Evolutionary conservation across 2,329 filamentous ascomycete genomes (phyloP).

Genomic region (Stemphylium beticola): DNA sequence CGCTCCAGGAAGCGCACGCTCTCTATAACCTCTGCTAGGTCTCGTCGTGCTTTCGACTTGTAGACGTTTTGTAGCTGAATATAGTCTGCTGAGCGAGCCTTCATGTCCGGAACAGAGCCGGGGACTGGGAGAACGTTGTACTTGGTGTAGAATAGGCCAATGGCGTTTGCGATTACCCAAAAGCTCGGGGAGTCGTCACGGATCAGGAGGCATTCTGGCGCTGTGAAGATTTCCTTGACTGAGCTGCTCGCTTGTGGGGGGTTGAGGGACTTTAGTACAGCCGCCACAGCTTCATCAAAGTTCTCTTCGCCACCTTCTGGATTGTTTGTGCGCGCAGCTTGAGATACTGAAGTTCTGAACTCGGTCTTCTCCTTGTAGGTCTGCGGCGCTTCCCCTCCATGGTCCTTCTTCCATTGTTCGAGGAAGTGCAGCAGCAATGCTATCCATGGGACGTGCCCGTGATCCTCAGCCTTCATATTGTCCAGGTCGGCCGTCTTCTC

Average conservation of each 20-base stretch:
- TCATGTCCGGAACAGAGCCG: slow-evolving; percentile 95
- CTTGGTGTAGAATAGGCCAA: slow-evolving; percentile 76
- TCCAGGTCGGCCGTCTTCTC: slow-evolving; percentile 74
- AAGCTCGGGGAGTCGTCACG: slow-evolving; percentile 67
- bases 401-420: slow-evolving; percentile 75
- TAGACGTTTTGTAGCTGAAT: slow-evolving; percentile 91
- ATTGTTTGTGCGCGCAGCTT: slow-evolving; percentile 71
- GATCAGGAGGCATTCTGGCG: slow-evolving; percentile 63
- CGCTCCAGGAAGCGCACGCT: slow-evolving; percentile 65
- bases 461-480: slow-evolving; percentile 74
- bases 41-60: slow-evolving; percentile 82
- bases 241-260: slow-evolving; percentile 70
- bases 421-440: slow-evolving; percentile 83
- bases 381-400: slow-evolving; percentile 71
- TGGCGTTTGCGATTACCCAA: slow-evolving; percentile 85
- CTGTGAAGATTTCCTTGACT: slow-evolving; percentile 79
- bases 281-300: slow-evolving; percentile 87
- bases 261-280: slow-evolving; percentile 86
- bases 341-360: slow-evolving; percentile 75
- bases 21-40: slow-evolving; percentile 75
- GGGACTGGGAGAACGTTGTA: slow-evolving; percentile 80
- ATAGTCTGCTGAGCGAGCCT: slow-evolving; percentile 89
- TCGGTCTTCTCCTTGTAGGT: slow-evolving; percentile 85
- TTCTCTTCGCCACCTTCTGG: slow-evolving; percentile 94
- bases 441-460: slow-evolving; percentile 90